Conservation (phyloP, 371 early-diverging fungal genomes). For the Mortierella sp. region DNA sequence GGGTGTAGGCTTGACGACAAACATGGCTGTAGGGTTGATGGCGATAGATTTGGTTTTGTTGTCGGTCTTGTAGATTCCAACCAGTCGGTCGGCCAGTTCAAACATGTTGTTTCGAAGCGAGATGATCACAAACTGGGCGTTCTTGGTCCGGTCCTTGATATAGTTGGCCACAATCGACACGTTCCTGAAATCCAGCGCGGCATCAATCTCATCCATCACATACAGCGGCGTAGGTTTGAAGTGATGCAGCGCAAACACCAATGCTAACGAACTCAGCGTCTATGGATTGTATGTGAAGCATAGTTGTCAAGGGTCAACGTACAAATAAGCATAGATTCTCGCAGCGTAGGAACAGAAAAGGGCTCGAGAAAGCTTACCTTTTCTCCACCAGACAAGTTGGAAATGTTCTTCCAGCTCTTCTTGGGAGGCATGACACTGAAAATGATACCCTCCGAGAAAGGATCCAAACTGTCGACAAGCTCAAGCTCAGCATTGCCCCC, state of each 20-base stretch:
- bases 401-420: conserved; percentile 99
- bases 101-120: conserved; percentile 99
- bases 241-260: conserved; percentile 99
- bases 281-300: conserved; percentile 34
- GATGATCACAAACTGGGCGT: conserved; percentile 99
- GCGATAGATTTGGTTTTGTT: conserved; percentile 67
- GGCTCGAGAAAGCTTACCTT: conserved; percentile 84
- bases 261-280: conserved; percentile 98
- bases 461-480: conserved; percentile 99
- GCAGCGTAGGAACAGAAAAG: no score
- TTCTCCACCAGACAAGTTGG: conserved; percentile 99
- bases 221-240: conserved; percentile 99
- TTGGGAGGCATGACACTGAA: conserved; percentile 99
- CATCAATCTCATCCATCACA: conserved; percentile 99
- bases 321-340: no score
- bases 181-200: conserved; percentile 99
- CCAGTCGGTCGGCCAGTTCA: conserved; percentile 97
- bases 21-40: conserved; percentile 55
- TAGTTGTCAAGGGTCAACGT: not conserved
- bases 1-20: conserved; percentile 39
- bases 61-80: conserved; percentile 99
- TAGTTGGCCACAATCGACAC: conserved; percentile 99
- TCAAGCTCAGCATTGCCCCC: conserved; percentile 99
- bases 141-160: conserved; percentile 97
- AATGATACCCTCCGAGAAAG: conserved; percentile 99